A percentile compares a stretch with the other conserved stretches of the same genome.
These are phyloP conservation scores for Arthroderma uncinatum DNA, from an alignment of 2,329 filamentous ascomycete genomes.

Conservation along the genomic window DNA sequence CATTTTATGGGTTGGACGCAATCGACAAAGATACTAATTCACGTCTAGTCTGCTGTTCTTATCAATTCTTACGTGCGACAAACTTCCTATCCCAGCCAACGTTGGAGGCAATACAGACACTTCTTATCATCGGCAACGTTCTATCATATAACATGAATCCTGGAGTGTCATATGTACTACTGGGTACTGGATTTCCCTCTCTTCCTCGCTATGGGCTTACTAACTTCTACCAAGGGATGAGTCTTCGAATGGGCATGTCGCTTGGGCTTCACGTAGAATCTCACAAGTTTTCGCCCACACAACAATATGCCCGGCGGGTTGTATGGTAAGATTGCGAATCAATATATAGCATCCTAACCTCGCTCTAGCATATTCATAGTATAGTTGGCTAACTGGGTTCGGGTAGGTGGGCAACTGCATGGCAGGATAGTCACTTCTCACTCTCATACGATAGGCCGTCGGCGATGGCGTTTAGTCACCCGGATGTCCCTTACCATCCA, in stretches of 20 bases:
- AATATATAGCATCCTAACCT: neutral
- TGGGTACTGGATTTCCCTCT: constrained; percentile 29
- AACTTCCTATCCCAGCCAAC: constrained; percentile 53
- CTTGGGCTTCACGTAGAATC: constrained; percentile 50
- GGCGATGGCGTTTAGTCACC: constrained; percentile 43
- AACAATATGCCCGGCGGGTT: constrained; percentile 36
- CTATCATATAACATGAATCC: constrained; percentile 55
- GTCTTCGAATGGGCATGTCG: constrained; percentile 49
- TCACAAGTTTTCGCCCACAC: constrained; percentile 41
- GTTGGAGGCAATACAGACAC: constrained; percentile 50
- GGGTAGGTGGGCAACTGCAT: constrained; percentile 49
- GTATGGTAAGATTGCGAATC: constrained; percentile 29
- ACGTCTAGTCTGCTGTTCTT: constrained; percentile 48
- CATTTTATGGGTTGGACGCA: neutral
- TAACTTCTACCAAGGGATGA: constrained; percentile 37
- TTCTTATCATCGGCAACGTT: constrained; percentile 52
- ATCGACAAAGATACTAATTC: neutral
- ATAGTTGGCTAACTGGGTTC: neutral
- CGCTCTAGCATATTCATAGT: neutral
- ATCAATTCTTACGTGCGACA: constrained; percentile 52
- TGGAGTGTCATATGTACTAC: constrained; percentile 51
- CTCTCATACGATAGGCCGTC: constrained; percentile 52
- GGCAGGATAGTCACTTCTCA: constrained; percentile 54
- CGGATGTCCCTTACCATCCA: constrained; percentile 40
- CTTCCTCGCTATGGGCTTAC: neutral